These are phyloP conservation scores for Xylaria palmicola DNA, from an alignment of 495 filamentous ascomycete genomes.

Conservation along the genomic window DNA sequence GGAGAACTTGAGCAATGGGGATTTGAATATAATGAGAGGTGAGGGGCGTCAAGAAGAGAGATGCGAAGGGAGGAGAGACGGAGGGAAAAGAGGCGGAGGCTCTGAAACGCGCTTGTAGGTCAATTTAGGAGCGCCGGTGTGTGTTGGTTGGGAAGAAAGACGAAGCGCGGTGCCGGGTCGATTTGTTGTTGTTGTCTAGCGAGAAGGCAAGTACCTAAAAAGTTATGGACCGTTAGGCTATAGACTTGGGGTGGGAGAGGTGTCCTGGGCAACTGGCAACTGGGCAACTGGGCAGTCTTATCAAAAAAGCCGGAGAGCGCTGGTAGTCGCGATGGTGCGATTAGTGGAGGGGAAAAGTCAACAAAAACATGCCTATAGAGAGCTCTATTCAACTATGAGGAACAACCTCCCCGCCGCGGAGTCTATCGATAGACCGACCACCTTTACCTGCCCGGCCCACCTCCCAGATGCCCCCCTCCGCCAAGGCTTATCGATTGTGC, in stretches of 20 bases:
- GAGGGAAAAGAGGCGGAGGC: neutral
- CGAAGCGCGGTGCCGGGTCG: neutral
- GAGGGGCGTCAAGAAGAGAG: too few relatives aligned
- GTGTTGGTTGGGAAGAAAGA: conserved; percentile 13
- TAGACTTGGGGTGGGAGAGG: conserved; percentile 5
- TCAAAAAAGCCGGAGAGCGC: conserved; percentile 8
- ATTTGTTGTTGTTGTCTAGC: neutral
- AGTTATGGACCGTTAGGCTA: neutral
- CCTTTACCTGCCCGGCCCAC: too few relatives aligned
- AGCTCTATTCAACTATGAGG: neutral
- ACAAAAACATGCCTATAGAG: conserved; percentile 11
- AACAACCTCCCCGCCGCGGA: conserved; percentile 1
- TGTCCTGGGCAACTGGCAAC: conserved; percentile 10
- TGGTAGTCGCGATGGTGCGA: conserved; percentile 10
- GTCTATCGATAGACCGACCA: conserved; percentile 8
- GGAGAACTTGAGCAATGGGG: neutral
- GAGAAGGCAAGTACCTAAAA: neutral
- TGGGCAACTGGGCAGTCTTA: too few relatives aligned
- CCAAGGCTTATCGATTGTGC: neutral
- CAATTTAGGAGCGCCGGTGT: neutral
- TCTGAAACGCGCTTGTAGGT: conserved; percentile 5
- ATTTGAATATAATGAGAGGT: too few relatives aligned
- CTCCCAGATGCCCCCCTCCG: neutral
- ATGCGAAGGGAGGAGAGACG: neutral
- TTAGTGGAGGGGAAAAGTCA: conserved; percentile 18